Conservation (phyloP, 2,329 filamentous ascomycete species). For the Didymella pinodella region DNA sequence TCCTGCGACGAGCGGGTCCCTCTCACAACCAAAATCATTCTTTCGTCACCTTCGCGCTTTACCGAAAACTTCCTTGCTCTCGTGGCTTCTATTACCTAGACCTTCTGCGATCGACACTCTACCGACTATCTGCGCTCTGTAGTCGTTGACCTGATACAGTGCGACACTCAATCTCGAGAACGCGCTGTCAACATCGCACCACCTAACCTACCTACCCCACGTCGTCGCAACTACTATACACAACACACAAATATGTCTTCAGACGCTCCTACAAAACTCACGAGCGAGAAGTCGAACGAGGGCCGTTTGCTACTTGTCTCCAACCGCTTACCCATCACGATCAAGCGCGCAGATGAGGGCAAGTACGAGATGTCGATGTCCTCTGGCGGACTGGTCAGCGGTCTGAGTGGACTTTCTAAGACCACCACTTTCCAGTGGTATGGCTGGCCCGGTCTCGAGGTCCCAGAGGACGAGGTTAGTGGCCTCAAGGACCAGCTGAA, state of each 20-base stretch:
- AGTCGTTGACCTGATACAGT: slow-evolving; percentile 3
- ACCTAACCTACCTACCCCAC: slow-evolving; percentile 11
- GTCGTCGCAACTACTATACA: slow-evolving; percentile 11
- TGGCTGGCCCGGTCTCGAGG: slow-evolving; percentile 93
- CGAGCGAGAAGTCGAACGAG: slow-evolving; percentile 36
- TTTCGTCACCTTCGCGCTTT: slow-evolving; percentile 40
- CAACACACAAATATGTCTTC: slow-evolving; percentile 29
- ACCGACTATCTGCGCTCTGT: slow-evolving; percentile 5
- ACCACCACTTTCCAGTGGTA: slow-evolving; percentile 98
- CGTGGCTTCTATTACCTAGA: slow-evolving; percentile 8
- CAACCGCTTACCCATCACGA: slow-evolving; percentile 94
- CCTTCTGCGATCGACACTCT: slow-evolving; percentile 8
- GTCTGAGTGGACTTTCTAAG: slow-evolving; percentile 89
- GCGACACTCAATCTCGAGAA: slow-evolving; percentile 1
- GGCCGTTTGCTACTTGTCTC: slow-evolving; percentile 81
- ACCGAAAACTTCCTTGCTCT: slow-evolving; percentile 8
- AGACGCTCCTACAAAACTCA: slow-evolving; percentile 44
- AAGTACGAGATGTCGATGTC: slow-evolving; percentile 96
- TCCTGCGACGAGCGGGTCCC: slow-evolving; percentile 32
- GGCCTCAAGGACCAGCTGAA: slow-evolving; percentile 79
- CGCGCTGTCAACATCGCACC: slow-evolving; percentile 10
- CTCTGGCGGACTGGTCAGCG: slow-evolving; percentile 92
- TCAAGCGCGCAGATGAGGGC: slow-evolving; percentile 91
- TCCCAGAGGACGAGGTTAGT: slow-evolving; percentile 82
- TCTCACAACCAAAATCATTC: slow-evolving; percentile 39